Percentiles rank a stretch among this genome's conserved stretches.
These are phyloP conservation scores for Kuraishia piskuri DNA, from an alignment of 805 yeast genomes.

Conservation along the genomic window DNA sequence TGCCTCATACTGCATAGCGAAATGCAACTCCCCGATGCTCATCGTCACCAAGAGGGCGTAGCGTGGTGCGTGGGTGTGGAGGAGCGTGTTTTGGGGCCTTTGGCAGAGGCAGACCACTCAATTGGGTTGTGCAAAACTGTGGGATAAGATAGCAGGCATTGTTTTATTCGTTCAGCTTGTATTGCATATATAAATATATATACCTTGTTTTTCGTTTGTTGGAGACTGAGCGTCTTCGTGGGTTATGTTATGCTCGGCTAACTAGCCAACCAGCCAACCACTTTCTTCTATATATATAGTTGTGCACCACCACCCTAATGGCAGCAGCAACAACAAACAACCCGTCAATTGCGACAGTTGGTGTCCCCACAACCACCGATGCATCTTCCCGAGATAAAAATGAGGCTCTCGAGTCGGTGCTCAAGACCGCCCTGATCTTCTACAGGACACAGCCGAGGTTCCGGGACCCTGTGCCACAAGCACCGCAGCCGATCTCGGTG, in stretches of 20 bases:
- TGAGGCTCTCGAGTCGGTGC: constrained; percentile 15
- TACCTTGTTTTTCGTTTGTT: too few species aligned
- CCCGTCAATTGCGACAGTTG: neutral
- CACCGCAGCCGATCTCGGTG: neutral
- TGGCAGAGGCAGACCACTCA: too few species aligned
- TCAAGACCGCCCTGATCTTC: constrained; percentile 49
- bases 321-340: neutral
- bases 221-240: too few species aligned
- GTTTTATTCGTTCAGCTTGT: too few species aligned
- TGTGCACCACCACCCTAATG: neutral
- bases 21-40: neutral
- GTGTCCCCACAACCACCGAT: too few species aligned
- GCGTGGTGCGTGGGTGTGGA: constrained; percentile 11
- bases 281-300: too few species aligned
- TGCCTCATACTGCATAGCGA: neutral
- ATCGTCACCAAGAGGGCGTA: neutral
- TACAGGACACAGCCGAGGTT: constrained; percentile 61
- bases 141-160: too few species aligned
- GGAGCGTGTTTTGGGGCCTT: too few species aligned
- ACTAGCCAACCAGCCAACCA: too few species aligned
- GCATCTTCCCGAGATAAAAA: neutral
- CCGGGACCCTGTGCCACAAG: constrained; percentile 21
- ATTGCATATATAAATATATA: too few species aligned
- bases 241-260: too few species aligned
- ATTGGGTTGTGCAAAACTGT: too few species aligned